Percentiles rank a stretch among this genome's conserved stretches.
These are phyloP conservation scores for Dictyostelium purpureum DNA, from an alignment of 78 protist species.

Conservation along the genomic window DNA sequence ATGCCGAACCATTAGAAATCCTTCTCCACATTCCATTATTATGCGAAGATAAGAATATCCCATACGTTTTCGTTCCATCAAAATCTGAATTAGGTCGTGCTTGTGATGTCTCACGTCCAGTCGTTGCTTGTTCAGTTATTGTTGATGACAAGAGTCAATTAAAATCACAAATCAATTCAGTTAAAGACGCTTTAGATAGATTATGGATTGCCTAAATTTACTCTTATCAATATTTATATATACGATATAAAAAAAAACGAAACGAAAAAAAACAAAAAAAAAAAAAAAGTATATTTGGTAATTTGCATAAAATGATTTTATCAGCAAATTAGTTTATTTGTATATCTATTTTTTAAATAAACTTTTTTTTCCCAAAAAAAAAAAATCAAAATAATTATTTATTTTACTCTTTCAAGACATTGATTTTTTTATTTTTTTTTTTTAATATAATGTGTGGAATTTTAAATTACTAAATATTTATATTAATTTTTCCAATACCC, in stretches of 20 bases:
- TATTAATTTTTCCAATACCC: too few relatives aligned
- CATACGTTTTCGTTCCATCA: conserved; percentile 98
- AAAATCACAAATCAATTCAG: conserved; percentile 83
- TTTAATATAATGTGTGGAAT: too few relatives aligned
- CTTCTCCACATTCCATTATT: conserved; percentile 98
- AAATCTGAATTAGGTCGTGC: conserved; percentile 98
- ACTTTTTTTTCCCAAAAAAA: neutral
- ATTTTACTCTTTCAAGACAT: neutral
- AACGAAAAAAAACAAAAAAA: neutral
- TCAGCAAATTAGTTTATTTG: neutral
- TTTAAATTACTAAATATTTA: too few relatives aligned
- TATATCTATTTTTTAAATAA: neutral
- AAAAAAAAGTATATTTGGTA: too few relatives aligned
- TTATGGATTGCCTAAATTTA: conserved; percentile 54
- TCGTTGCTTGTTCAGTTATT: conserved; percentile 94
- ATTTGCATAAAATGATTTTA: neutral
- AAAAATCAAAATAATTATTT: neutral
- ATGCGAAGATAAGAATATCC: conserved; percentile 99
- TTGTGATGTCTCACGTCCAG: conserved; percentile 97
- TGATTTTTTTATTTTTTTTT: neutral
- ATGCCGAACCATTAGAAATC: conserved; percentile 99
- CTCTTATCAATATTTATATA: too few relatives aligned
- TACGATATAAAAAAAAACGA: neutral
- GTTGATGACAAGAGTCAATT: conserved; percentile 93
- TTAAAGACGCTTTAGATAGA: conserved; percentile 92